A percentile compares a stretch with the other conserved stretches of the same genome.
Conservation (phyloP, 169 alveolate genomes). For the Amoebophrya sp. region DNA sequence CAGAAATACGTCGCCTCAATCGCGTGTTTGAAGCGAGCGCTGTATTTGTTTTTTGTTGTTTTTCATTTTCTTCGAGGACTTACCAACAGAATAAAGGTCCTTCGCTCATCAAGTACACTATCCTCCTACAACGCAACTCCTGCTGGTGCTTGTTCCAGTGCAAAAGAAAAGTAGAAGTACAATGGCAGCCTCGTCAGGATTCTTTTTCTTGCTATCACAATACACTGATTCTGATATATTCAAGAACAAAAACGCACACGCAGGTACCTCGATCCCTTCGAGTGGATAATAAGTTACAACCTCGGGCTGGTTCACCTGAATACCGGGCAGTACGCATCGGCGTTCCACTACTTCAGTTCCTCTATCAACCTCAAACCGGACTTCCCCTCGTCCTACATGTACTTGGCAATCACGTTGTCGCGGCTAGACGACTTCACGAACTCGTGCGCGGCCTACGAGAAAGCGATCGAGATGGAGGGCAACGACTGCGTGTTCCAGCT, state of each 20-base stretch:
- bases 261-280: constrained; percentile 71
- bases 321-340: constrained; percentile 72
- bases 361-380: constrained; percentile 74
- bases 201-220: no score
- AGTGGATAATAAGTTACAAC: constrained; percentile 74
- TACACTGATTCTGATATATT: no score
- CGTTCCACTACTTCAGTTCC: constrained; percentile 74
- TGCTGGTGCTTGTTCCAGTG: no score
- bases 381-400: constrained; percentile 66
- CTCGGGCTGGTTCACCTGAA: constrained; percentile 73
- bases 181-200: no score
- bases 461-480: constrained; percentile 47
- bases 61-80: no score
- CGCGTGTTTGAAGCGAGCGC: constrained; percentile 75
- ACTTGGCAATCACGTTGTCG: constrained; percentile 51
- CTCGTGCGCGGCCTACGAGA: constrained; percentile 68
- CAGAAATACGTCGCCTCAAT: constrained; percentile 70
- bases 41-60: constrained; percentile 37
- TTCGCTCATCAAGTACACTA: no score
- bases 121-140: no score
- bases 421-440: constrained; percentile 72
- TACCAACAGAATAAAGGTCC: no score
- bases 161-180: no score
- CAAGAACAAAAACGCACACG: neutral
- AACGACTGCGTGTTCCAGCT: constrained; percentile 50